These are phyloP conservation scores for Globisporangium lucens DNA, from an alignment of 352 stramenopile genomes.

Conservation along the genomic window DNA sequence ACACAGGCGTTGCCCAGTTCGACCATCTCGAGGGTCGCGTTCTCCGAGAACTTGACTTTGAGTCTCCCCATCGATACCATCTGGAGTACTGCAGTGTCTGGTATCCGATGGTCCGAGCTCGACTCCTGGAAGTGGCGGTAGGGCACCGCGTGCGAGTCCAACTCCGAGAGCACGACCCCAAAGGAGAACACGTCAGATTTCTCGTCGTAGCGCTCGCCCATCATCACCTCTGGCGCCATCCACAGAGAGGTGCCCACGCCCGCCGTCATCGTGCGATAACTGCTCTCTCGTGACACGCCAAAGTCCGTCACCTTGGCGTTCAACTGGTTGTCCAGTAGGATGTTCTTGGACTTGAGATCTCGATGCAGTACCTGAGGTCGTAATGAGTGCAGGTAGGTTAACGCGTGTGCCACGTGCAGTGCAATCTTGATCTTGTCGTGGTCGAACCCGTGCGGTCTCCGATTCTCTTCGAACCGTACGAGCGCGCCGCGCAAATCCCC, in stretches of 20 bases:
- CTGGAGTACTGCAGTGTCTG: not conserved
- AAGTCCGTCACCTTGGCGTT: conserved; percentile 60
- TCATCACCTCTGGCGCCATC: conserved; percentile 54
- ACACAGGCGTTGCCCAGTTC: not conserved
- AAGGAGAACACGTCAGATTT: too few relatives aligned
- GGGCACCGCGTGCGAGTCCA: not conserved
- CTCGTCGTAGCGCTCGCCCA: not conserved
- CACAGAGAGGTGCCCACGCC: conserved; percentile 33
- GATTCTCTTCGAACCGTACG: conserved; percentile 22
- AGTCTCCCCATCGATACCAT: not conserved
- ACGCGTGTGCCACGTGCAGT: conserved; percentile 25
- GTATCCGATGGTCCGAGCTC: not conserved
- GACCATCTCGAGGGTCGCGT: not conserved
- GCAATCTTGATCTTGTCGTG: conserved; percentile 30
- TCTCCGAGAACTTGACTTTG: not conserved
- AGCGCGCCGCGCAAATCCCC: conserved; percentile 38
- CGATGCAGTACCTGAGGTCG: conserved; percentile 28
- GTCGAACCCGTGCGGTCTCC: conserved; percentile 29
- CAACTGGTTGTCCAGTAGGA: conserved; percentile 30
- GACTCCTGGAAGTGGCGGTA: not conserved
- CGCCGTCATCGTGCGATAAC: not conserved
- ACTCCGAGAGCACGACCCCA: not conserved
- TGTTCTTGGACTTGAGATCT: conserved; percentile 5
- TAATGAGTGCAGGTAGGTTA: conserved; percentile 43
- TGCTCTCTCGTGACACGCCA: conserved; percentile 25